Percentiles rank a stretch among this genome's conserved stretches.
phyloP scores from a whole-genome alignment of 116 monocot species.

The Phalaenopsis hybrid region DNA sequence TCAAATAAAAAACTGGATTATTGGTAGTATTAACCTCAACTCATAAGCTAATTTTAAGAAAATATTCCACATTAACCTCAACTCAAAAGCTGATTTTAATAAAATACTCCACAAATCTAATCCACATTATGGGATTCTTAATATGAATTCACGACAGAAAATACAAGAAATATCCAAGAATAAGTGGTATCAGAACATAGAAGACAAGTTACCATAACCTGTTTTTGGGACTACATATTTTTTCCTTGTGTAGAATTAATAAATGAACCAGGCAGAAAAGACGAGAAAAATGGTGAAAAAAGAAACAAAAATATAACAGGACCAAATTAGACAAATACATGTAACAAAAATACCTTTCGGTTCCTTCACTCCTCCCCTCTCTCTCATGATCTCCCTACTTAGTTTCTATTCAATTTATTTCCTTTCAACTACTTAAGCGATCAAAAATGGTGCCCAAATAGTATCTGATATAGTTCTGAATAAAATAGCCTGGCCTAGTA shows the following conservation, averaged over 20 bases:
- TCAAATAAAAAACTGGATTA: background rate
- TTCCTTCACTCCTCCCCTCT: background rate
- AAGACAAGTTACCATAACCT: background rate
- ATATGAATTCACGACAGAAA: background rate
- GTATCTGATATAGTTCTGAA: background rate
- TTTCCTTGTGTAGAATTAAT: background rate
- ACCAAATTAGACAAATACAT: background rate
- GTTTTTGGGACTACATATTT: background rate
- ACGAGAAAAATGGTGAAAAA: background rate
- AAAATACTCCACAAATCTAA: background rate
- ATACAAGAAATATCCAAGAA: background rate
- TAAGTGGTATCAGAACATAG: background rate
- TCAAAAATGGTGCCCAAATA: background rate
- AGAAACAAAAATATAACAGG: background rate
- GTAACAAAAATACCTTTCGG: background rate
- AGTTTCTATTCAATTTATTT: background rate
- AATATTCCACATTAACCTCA: background rate
- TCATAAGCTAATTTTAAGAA: background rate
- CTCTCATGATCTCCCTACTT: background rate
- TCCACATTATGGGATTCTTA: background rate
- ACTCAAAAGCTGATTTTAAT: background rate
- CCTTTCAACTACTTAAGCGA: background rate
- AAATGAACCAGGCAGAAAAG: background rate
- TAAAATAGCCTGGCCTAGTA: background rate
- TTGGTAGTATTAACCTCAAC: background rate